Base-by-base conservation (phyloP, 2,329 filamentous ascomycete genomes). In the Cordyceps cateniannulata region DNA sequence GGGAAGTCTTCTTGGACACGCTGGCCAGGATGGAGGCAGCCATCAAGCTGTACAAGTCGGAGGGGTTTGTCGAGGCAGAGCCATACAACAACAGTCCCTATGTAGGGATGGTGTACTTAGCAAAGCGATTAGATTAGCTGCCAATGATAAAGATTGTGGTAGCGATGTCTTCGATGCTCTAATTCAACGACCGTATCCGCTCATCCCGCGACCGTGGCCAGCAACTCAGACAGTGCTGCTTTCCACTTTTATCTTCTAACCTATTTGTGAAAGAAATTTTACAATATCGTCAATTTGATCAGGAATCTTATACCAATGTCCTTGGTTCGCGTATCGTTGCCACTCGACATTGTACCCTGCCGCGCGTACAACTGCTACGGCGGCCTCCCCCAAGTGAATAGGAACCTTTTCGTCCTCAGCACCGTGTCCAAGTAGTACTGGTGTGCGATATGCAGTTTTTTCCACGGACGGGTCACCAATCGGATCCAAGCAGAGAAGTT, bases 281-380 rank as follows among this genome's bases (percentile, higher is more conserved):
- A 73, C 64, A 53, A 80, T 74, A 66, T 81, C 77, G 63, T 81
- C 64, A n/a, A 69, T 66, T 44, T 79, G 75, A 49, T 81, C 75
- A 0, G 77, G 77, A 16, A 79, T 68, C 62, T 75, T 78, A 63
- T 80, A 79, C 77, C 79, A 81, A 62, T 81, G 79, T 0, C 77
- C 78, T 35, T 73, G 68, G 0, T 65, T 70, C 4, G 67, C 29
- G 66, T 81, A 83, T 0, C 63, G 40, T 58, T 73, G 73, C 73
- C 74, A 78, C 12, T 68, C 58, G 5, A 78, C 74, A 0, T 70
- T 24, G 58, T 72, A 74, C 1, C 70, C 73, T 38, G 72, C 62
- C n/a, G 64, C 59, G 9, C 51, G 32, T 60, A 80, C 62, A 3
- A 68, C 70, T 38, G 10, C 29, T 5, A 18, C 29, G 7, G 25